A percentile compares a stretch with the other conserved stretches of the same genome.
These are phyloP conservation scores for Pseudogymnoascus pannorum DNA, from an alignment of 2,329 filamentous ascomycete genomes.

Conservation along the genomic window DNA sequence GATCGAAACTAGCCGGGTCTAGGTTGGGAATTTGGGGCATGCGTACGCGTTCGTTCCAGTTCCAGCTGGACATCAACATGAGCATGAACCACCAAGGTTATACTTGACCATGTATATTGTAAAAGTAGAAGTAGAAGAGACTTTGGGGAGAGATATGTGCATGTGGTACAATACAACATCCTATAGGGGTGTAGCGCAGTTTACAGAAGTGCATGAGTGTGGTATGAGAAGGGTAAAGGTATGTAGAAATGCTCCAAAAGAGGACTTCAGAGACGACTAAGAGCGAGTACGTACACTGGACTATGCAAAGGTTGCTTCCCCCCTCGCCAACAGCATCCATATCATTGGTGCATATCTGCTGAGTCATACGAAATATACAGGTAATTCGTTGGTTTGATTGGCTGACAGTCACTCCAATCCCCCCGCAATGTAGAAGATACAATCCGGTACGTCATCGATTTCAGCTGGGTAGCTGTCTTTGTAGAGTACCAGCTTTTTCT, in stretches of 20 bases:
- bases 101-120: neutral
- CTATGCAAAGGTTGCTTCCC: neutral
- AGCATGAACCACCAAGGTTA: constrained; percentile 1
- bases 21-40: too few relatives aligned
- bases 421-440: neutral
- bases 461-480: neutral
- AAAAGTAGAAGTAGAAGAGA: neutral
- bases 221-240: neutral
- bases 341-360: neutral
- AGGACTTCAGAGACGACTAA: too few relatives aligned
- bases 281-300: neutral
- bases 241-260: neutral
- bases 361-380: neutral
- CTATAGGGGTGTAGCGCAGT: neutral
- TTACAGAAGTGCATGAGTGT: neutral
- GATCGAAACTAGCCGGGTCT: neutral
- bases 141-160: neutral
- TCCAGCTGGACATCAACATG: too few relatives aligned
- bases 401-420: neutral
- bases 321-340: neutral
- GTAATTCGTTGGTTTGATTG: neutral
- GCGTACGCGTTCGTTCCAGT: neutral
- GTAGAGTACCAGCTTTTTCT: neutral
- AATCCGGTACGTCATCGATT: neutral
- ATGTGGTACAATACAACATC: neutral